Evolutionary conservation across 2,329 filamentous ascomycete genomes (phyloP), one percentile per base, ranked within the genome.

Genomic region (Sporothrix variecibatus): DNA sequence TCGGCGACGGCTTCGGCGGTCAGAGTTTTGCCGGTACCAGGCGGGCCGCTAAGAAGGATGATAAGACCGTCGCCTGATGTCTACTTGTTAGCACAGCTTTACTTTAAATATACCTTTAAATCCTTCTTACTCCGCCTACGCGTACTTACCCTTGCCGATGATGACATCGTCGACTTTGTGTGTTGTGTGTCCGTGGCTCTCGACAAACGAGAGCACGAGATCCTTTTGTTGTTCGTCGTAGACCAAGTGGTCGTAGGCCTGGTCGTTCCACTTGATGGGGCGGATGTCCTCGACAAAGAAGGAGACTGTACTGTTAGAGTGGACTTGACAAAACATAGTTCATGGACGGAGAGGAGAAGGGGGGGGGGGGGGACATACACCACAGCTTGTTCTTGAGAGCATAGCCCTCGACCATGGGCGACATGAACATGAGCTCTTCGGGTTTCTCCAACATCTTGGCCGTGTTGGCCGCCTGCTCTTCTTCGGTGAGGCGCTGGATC

Each of bases 191-290:
- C 80, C 77, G 76, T 87, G 85, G 75, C 82, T 85, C 74, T 86
- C 83, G 3, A 86, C 85, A 77, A 86, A 86, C 1, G 85, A 85
- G 20, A 85, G 78, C 0, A 87, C 81, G 8, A 86, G 76, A 43
- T 86, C 83, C 77, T 87, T 87, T 49, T 85, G 83, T 74, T 85
- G 81, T 40, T 85, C 82, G 58, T 84, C 82, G 76, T 85, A 85
- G 3, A 87, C 85, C 5, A 87, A 80, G 60, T 86, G 83, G 2
- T 82, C 82, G 76, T 82, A 87, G 0, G 85, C 85, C 7, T 82
- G 77, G 74, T 83, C 81, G 76, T 87, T 86, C 85, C 85, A 86
- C 6, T 78, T 69, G 64, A 86, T 79, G 3, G 82, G 81, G 53
- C 80, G 77, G 74, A 86, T 81, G 68, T 86, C 82, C 53, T 86